Base-by-base conservation (phyloP, 2,329 filamentous ascomycete genomes). In the Colletotrichum tabaci region DNA sequence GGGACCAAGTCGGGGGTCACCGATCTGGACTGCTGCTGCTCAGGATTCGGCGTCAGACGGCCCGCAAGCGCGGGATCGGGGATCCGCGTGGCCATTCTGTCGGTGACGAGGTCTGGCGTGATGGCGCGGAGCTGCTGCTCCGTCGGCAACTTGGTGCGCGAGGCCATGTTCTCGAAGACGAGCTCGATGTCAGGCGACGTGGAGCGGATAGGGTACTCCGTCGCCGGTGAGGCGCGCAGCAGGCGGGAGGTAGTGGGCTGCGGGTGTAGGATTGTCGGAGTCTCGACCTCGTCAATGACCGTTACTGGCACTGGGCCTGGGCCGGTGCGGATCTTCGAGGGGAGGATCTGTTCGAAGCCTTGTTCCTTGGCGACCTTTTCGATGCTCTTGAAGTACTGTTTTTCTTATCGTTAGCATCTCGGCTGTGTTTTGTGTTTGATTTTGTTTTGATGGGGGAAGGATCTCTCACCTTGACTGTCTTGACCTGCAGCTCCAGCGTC, bases 401-500 rank as follows among this genome's bases (percentile, higher is more conserved):
- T 7, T 49, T 1, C 4, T 49, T 4, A 9, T 47, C 15, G 16
- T 72, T 30, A 62, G 68, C 21, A 35, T 13, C 15, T 42, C 10
- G 35, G 35, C 9, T 2, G 9, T 9, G 35, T 4, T 16, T 42
- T n/a, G 30, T 21, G 46, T 23, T 21, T n/a, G 10, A 23, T 3
- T 15, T n/a, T 35, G 30, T 9, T 38, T 38, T 56, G 26, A n/a
- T 9, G 21, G 16, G 5, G 16, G 3, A 26, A 13, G 15, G 8
- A 23, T 9, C 35, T 44, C 79, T 76, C 79, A 87, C 87, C 84
- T 88, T 89, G 77, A 93, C 92, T 0, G 92, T 93, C 84, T 93
- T 93, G 73, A 93, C 91, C 79, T 91, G 91, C 62, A 94, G 84
- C 80, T 93, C 91, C 16, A 92, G 83, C 1, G 92, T 94, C 18